Evolutionary conservation across 1,139 yeast genomes (phyloP), one percentile per base, ranked within the genome.

Genomic region (Saccharomycopsis hybrid): DNA sequence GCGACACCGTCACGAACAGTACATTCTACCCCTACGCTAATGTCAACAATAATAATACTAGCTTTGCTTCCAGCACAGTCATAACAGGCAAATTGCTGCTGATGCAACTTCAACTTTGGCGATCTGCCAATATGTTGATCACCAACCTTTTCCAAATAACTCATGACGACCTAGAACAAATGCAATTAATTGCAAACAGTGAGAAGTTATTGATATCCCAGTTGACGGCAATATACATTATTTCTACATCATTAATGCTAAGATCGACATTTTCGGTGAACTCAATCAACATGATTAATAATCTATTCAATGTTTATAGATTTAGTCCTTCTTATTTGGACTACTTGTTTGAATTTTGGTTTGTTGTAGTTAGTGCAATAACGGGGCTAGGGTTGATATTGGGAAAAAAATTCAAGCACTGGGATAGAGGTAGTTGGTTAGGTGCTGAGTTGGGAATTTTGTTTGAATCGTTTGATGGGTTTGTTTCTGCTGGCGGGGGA

Each of bases 201-300:
- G 46, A 51, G 32, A 51, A 44, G 24, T 27, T 51, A 3, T 18
- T 51, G 30, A 45, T 51, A 18, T 11, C 47, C 13, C 43, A 44
- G 18, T 33, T 51, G 29, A 45, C 48, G 5, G 52, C 41, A n/a
- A 41, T 39, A 3, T 51, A 51, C 30, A 43, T 51, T 18, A 49
- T 51, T n/a, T 33, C 49, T 2, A 51, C 52, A 5, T 49, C 54
- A 3, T 30, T 51, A 24, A 49, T 51, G 52, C 31, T 51, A 4
- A 37, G 52, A 38, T 44, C 52, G n/a, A 45, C 45, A 25, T 45
- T 51, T 28, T 30, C 47, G 8, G 25, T 18, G 7, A 49, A 45
- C 24, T 51, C 54, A 2, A 46, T 51, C 9, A 37, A 41, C 3
- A 37, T 49, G 8, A 43, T 51, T 38, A 43, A 51, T 36, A 38